These are phyloP conservation scores for Aspergillus sp. DNA, from an alignment of 2,329 filamentous ascomycete genomes.

Conservation along the genomic window DNA sequence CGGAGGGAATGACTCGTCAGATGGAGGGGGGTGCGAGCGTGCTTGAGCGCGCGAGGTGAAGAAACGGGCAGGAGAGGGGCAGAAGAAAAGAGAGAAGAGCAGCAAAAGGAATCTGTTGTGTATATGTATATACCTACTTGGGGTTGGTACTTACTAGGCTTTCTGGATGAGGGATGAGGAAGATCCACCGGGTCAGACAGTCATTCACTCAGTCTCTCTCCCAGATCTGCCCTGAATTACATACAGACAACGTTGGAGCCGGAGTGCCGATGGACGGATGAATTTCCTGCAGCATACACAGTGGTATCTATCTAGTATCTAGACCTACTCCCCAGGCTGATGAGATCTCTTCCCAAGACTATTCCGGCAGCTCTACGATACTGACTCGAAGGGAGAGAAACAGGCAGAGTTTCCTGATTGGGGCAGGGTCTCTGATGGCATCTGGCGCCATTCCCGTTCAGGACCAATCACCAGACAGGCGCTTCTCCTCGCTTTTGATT, in stretches of 20 bases:
- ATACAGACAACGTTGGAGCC: too few species aligned
- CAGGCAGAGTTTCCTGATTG: slow-evolving; percentile 2
- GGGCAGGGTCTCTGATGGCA: slow-evolving; percentile 6
- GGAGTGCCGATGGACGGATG: neutral
- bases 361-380: neutral
- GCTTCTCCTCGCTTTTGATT: slow-evolving; percentile 18
- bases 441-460: slow-evolving; percentile 18
- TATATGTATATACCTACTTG: neutral
- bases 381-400: neutral
- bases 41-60: neutral
- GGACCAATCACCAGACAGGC: slow-evolving; percentile 25
- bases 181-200: neutral
- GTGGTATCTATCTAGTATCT: neutral
- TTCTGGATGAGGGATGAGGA: neutral
- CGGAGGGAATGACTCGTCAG: neutral
- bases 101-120: neutral
- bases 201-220: too few species aligned
- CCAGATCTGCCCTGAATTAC: too few species aligned
- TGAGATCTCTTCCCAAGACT: too few species aligned
- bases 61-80: neutral
- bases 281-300: too few species aligned
- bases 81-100: neutral
- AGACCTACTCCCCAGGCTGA: neutral
- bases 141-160: neutral
- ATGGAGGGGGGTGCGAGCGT: neutral